Percentiles rank a stretch among this genome's conserved stretches.
Evolutionary conservation across 768 basidiomycete genomes (phyloP).

Genomic region (Rhizopogon vinicolor): DNA sequence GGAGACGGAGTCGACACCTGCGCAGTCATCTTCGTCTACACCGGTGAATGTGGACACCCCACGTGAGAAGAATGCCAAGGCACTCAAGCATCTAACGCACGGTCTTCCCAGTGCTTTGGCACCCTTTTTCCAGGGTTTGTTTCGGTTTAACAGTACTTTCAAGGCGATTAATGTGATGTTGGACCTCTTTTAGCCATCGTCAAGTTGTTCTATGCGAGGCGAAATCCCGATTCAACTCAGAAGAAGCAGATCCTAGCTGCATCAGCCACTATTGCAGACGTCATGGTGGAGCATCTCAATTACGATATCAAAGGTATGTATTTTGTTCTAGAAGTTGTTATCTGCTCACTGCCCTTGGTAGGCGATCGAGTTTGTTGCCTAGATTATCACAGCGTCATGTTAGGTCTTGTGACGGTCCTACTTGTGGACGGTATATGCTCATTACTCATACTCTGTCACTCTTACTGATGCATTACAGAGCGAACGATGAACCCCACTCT

Average conservation of each 20-base stretch:
- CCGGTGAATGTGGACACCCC: slow-evolving; percentile 39
- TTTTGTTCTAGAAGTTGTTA: not conserved
- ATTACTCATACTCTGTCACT: not conserved
- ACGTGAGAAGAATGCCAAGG: slow-evolving; percentile 63
- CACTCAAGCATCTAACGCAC: slow-evolving; percentile 75
- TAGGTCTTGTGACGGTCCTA: slow-evolving; percentile 46
- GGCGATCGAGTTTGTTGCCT: slow-evolving; percentile 39
- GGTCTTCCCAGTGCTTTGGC: slow-evolving; percentile 71
- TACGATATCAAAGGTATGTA: slow-evolving; percentile 44
- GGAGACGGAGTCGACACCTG: slow-evolving; percentile 17
- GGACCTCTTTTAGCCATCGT: slow-evolving; percentile 58
- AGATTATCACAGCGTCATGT: slow-evolving; percentile 51
- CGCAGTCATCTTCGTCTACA: slow-evolving; percentile 18
- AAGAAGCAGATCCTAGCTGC: slow-evolving; percentile 73
- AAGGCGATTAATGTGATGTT: not conserved
- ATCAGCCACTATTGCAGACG: slow-evolving; percentile 61
- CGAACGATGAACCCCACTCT: slow-evolving; percentile 69
- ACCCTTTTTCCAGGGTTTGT: slow-evolving; percentile 83
- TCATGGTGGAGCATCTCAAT: slow-evolving; percentile 69
- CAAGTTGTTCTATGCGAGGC: slow-evolving; percentile 79
- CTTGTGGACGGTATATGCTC: slow-evolving; percentile 52
- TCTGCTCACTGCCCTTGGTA: slow-evolving; percentile 7
- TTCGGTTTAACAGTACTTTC: not conserved
- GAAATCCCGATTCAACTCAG: slow-evolving; percentile 70
- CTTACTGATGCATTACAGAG: slow-evolving; percentile 40